A percentile compares a stretch with the other conserved stretches of the same genome.
Evolutionary conservation across 2,329 filamentous ascomycete genomes (phyloP).

Genomic region (Phialophora verrucosa): DNA sequence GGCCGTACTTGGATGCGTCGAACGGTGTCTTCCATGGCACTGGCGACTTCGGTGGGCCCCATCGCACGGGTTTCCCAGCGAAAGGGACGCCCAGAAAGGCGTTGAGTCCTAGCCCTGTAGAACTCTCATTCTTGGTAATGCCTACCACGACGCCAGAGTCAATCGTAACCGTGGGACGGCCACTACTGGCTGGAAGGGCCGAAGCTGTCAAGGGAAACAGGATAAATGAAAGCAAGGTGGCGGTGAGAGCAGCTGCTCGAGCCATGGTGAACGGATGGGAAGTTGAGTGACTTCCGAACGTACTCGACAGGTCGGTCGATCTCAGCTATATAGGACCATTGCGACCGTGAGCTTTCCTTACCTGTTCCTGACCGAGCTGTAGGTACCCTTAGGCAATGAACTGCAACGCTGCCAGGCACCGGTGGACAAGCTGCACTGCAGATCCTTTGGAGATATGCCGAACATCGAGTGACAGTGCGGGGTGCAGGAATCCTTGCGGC

Average conservation of each 20-base stretch:
- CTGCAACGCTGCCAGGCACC: conserved; percentile 1
- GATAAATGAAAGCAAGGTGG: conserved; percentile 1
- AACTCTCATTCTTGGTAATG: conserved; percentile 36
- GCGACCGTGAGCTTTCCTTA: not conserved
- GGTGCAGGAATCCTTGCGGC: conserved; percentile 1
- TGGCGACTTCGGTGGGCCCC: conserved; percentile 35
- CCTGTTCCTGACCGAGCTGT: not conserved
- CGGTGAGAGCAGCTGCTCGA: not conserved
- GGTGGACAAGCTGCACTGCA: conserved; percentile 1
- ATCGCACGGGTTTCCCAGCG: conserved; percentile 38
- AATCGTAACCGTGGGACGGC: conserved; percentile 33
- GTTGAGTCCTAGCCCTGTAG: conserved; percentile 35
- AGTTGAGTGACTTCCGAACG: not conserved
- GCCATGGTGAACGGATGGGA: conserved; percentile 2
- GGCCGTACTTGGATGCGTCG: conserved; percentile 39
- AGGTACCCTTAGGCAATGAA: not conserved
- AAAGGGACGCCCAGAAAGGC: conserved; percentile 44
- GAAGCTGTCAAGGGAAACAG: not conserved
- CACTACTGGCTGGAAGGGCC: not conserved
- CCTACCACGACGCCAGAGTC: conserved; percentile 40
- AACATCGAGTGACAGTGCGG: not conserved
- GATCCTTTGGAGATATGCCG: conserved; percentile 10
- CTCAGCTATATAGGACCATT: not conserved
- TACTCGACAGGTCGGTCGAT: not conserved
- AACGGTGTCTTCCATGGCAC: conserved; percentile 30